Evolutionary conservation across 257 asterid genomes (phyloP), one percentile per base, ranked within the genome.

Genomic region (Solanum etuberosum): DNA sequence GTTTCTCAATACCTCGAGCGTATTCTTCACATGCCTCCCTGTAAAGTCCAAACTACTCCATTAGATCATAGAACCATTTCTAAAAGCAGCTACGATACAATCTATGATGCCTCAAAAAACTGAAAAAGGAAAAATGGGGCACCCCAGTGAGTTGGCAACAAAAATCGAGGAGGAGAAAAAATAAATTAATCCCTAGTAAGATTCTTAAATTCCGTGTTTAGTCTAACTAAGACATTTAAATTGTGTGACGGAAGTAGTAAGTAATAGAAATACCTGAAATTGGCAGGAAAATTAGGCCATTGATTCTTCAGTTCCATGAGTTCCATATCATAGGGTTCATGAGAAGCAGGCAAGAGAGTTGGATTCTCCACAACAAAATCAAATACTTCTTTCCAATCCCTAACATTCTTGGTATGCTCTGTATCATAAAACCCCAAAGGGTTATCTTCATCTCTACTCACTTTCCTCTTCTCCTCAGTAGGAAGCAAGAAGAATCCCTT

Each of bases 361-460:
- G 95, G 96, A 88, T 90, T 86, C 89, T 92, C 89, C 32, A 91
- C 85, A 2, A 91, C 87, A 78, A 93, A 91, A 87, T 95, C 98
- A 38, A 93, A 94, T 3, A 94, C 95, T 88, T 94, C 93, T 89
- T 94, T 93, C 96, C 98, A 95, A 82, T 95, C 98, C 72, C 96
- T 91, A 6, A 94, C 93, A 82, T 92, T 94, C 88, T 93, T 92
- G 1, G 98, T 93, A 70, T 91, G 92, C 91, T 94, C 98, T 3
- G 89, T 40, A 74, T 95, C 97, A 25, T 93, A 93, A 65, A 93
- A 95, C 2, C 97, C 98, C 48, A 91, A 14, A 1, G 91, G 87
- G 37, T 92, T 93, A 35, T 42, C 70, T 86, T 92, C 93, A 76
- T 89, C 81, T 27, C 96, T 85, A 87, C 87, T 89, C 54, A 89